Evolutionary conservation across 306 rosid species (phyloP).

Genomic region (Citrullus mucosospermus): DNA sequence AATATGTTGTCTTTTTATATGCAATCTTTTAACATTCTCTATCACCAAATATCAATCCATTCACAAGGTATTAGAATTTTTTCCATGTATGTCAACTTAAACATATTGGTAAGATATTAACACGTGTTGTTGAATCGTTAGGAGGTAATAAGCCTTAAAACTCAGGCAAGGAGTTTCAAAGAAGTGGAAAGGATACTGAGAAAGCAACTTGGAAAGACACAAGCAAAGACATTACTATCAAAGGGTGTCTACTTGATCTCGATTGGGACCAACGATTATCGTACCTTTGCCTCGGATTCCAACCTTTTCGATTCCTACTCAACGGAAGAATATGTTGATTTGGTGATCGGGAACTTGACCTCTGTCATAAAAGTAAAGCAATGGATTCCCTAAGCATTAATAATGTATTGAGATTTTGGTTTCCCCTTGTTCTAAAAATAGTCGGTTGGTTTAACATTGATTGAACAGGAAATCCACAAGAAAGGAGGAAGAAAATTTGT

Average conservation of each 20-base stretch:
- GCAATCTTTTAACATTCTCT: too few species aligned
- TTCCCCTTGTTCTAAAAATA: not conserved
- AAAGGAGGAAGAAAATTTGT: constrained; percentile 45
- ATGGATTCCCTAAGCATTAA: not conserved
- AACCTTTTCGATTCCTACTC: constrained; percentile 9
- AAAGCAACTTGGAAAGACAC: constrained; percentile 18
- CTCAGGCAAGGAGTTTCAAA: constrained; percentile 29
- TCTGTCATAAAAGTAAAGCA: constrained; percentile 13
- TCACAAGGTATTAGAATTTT: too few species aligned
- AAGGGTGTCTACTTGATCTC: constrained; percentile 35
- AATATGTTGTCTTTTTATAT: too few species aligned
- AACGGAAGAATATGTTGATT: constrained; percentile 12
- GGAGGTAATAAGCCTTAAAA: constrained; percentile 21
- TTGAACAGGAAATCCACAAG: constrained; percentile 19
- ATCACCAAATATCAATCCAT: too few species aligned
- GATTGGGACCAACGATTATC: constrained; percentile 30
- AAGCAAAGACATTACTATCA: constrained; percentile 22
- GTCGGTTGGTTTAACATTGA: not conserved
- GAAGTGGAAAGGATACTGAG: constrained; percentile 14
- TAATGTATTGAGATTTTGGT: not conserved
- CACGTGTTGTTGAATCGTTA: too few species aligned
- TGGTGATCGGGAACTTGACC: constrained; percentile 35
- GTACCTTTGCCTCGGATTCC: not conserved
- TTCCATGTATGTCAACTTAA: too few species aligned
- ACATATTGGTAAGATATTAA: too few species aligned